Base-by-base conservation (phyloP, 176 grass and related monocot species). In the Tillandsia leiboldiana region DNA sequence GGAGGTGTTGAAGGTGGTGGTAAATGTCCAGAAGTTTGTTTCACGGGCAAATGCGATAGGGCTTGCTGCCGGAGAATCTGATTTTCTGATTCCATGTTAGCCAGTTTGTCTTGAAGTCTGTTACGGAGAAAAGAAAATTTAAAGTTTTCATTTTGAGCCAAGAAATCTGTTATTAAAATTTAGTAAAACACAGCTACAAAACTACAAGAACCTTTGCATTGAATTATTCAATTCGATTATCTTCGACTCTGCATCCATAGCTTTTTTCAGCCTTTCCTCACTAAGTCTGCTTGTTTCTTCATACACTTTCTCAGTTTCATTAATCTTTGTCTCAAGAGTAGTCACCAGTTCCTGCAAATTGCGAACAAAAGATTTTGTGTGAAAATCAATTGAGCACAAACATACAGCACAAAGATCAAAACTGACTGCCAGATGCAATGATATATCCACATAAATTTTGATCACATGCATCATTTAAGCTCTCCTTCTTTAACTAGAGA, bases 61-160 rank as follows among this genome's bases (percentile, higher is more conserved):
- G 84, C 82, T 65, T 97, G 89, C 72, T 90, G 80, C 63, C 84
- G 74, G 63, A 97, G 77, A 73, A 97, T 71, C 72, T 97, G 89
- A 75, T 92, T 90, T 89, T 97, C 93, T 54, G 84, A 86, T 85
- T 90, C 93, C 89, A 92, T 90, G 76, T 70, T 91, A 50, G 86
- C 83, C 26, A 97, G 58, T 75, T 97, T 97, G 66, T 87, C 84
- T 85, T 90, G 81, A 74, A 97, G 85, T 75, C 93, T 97, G 74
- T 51, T 51, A 52, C 70, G 64, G 56, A 1, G 6, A 59, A 59
- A 7, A 59, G 56, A 56, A 12, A 12, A 49, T 4, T 18, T 24
- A 24, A 50, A 50, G 18, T 11, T 17, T 50, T 50, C 12, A 17
- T 49, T 69, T 18, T 50, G 18, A 50, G 18, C 12, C 11, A 50